Evolutionary conservation across 192 early-diverging fungal species (phyloP), one percentile per base, ranked within the genome.

Genomic region (Lunasporangiospora selenospora): DNA sequence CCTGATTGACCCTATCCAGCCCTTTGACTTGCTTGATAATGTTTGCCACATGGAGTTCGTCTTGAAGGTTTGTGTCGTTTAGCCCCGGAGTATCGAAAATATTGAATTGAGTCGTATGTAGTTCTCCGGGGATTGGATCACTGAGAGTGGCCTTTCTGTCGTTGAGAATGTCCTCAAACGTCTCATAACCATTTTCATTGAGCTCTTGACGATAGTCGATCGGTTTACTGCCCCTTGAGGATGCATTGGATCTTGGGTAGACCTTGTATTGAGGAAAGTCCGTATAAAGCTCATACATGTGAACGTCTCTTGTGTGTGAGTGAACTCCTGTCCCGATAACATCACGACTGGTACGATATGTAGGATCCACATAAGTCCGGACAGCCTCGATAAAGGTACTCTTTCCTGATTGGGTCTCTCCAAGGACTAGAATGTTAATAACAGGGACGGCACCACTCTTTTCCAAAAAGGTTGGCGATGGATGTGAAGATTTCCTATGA

Each of bases 401-500:
- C 36, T 48, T 59, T 31, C 58, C 58, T 29, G 58, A 59, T 29
- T 59, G 58, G 12, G 58, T 49, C 29, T 59, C 58, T 10, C 58
- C 58, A 18, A 59, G 46, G 3, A 59, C 2, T 19, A 59, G 45
- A 26, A 59, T 26, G 27, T 59, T 59, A n/a, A n/a, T n/a, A n/a
- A n/a, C n/a, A n/a, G n/a, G n/a, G n/a, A n/a, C n/a, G n/a, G n/a
- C n/a, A n/a, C n/a, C n/a, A n/a, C n/a, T n/a, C n/a, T n/a, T n/a
- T n/a, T n/a, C n/a, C n/a, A n/a, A n/a, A n/a, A n/a, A n/a, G n/a
- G n/a, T n/a, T n/a, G n/a, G n/a, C n/a, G n/a, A n/a, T n/a, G n/a
- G n/a, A n/a, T n/a, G n/a, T n/a, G n/a, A n/a, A n/a, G n/a, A n/a
- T n/a, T n/a, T n/a, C n/a, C n/a, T n/a, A n/a, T n/a, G n/a, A n/a